Conservation (phyloP, 2,329 filamentous ascomycete species). For the Parasarocladium wereldwijsianum region DNA sequence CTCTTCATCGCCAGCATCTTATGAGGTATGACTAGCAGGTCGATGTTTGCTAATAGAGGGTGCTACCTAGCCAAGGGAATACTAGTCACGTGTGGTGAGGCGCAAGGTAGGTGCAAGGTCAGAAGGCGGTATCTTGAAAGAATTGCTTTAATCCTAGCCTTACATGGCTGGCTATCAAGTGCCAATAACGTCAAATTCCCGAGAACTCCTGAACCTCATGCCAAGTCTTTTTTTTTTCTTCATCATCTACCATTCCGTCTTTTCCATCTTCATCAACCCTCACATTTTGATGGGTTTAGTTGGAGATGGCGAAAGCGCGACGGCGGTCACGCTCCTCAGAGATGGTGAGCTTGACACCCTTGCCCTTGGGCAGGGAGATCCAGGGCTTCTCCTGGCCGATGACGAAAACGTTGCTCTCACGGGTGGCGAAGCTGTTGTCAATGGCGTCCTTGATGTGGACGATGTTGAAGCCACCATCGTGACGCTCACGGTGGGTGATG, state of each 20-base stretch:
- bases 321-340: conserved; percentile 98
- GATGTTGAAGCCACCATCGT: conserved; percentile 99
- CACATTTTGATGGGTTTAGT: conserved; percentile 30
- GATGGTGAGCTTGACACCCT: conserved; percentile 99
- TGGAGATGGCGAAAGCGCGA: conserved; percentile 47
- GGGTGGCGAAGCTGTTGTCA: conserved; percentile 99
- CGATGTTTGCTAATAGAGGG: too few species aligned
- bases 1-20: too few species aligned
- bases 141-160: too few species aligned
- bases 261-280: not conserved
- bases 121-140: too few species aligned
- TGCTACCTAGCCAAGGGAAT: too few species aligned
- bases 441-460: conserved; percentile 99
- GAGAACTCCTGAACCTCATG: conserved; percentile 9
- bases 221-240: conserved; percentile 5
- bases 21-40: too few species aligned
- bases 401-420: conserved; percentile 99
- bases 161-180: conserved; percentile 5
- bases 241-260: too few species aligned
- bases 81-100: too few species aligned
- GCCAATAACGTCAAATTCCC: conserved; percentile 7
- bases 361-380: conserved; percentile 99
- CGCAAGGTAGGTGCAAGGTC: too few species aligned
- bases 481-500: conserved; percentile 99
- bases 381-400: conserved; percentile 98